Evolutionary conservation across 176 grass and related monocot genomes (phyloP).

Genomic region (Triticum aestivum): IWGSC_CS_RefSeq_v2.1 NC_057800.1:493651057-493651556

Average conservation of each 20-base stretch:
- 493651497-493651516: conserved; percentile 20
- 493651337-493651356: conserved; percentile 9
- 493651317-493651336: not conserved
- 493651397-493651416: not conserved
- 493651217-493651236: not conserved
- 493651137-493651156: no score
- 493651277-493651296: no score
- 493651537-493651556: conserved; percentile 19
- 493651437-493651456: not conserved
- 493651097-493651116: not conserved
- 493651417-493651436: not conserved
- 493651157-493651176: no score
- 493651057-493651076: not conserved
- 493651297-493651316: not conserved
- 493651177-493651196: no score
- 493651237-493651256: not conserved
- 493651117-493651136: not conserved
- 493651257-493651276: no score
- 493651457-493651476: not conserved
- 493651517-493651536: not conserved
- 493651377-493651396: conserved; percentile 30
- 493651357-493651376: not conserved
- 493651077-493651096: not conserved
- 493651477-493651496: not conserved
- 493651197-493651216: no score